Evolutionary conservation across 108 stramenopile species (phyloP), one percentile per base, ranked within the genome.

Genomic region (Asterionellopsis glacialis): DNA sequence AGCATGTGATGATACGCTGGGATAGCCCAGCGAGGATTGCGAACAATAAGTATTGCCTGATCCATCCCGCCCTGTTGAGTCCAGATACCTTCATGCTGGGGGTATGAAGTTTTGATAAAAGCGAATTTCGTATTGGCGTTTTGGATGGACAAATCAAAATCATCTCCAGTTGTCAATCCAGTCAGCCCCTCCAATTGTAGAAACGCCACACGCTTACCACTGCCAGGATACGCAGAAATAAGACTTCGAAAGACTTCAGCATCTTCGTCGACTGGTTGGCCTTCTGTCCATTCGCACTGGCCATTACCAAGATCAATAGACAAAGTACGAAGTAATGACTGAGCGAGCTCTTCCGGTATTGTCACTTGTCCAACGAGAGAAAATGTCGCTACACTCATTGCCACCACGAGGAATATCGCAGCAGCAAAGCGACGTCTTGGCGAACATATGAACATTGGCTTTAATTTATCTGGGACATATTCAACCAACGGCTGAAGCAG

Each of bases 81-180:
- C 61, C 61, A 61, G 9, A 50, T 61, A 5, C 61, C 61, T 22
- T 54, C 53, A 26, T 54, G 53, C 15, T 54, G 53, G 4, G 53
- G 53, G 25, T 26, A 54, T 5, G 24, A 26, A 15, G 53, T 26
- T 22, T 54, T 54, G 24, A 54, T 54, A 9, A 15, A 26, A 54
- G n/a, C 24, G 25, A 26, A 16, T 15, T 27, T 23, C 15, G n/a
- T 22, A 48, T 48, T 16, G 11, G 16, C 47, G 9, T 48, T 16
- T 5, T 54, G 5, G n/a, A 23, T n/a, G 6, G 53, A 54, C 24
- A 54, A 11, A 58, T 58, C 57, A 15, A 18, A 58, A 14, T 40
- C 57, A 11, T 58, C 57, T 42, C 57, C 19, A 13, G 27, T 38
- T 23, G 24, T 25, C 21, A 49, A 23, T 49, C 39, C 61, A 10